Evolutionary conservation across 768 basidiomycete genomes (phyloP), one percentile per base, ranked within the genome.

Genomic region (Tylopilus felleus): DNA sequence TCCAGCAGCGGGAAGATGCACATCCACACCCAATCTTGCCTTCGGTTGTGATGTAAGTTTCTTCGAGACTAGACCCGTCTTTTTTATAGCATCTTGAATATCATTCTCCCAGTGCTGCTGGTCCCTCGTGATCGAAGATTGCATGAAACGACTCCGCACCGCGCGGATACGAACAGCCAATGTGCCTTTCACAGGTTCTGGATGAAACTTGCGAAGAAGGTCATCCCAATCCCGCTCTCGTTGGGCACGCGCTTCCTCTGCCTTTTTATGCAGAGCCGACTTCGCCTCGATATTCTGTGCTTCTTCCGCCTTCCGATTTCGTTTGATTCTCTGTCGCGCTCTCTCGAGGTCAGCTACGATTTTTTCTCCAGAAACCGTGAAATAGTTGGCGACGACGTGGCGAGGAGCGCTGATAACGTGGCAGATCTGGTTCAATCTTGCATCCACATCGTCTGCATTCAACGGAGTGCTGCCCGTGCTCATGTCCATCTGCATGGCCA

Each of bases 151-250:
- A 9, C 63, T 73, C 35, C 77, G 80, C 23, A 90, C 71, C 10
- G 79, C 74, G 22, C 79, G 77, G 8, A 90, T 68, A 25, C 84
- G 79, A 52, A 78, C 65, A 3, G 73, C 74, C 19, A 76, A 72
- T 25, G 80, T 73, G 8, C 78, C 75, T 31, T 76, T 72, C 49
- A 85, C 59, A 8, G 80, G 71, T 1, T 70, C 77, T 4, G 85
- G 79, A 70, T 88, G 80, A 39, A 87, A 69, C 17, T 71, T 74
- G 33, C 61, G 55, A 8, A 93, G 67, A 48, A 93, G 69, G 4
- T 64, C 69, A 2, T 79, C 77, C 90, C 90, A 93, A 53, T 83
- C 84, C 31, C 71, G 72, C 65, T 88, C 85, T 55, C 86, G 77
- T 51, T 80, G 77, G 10, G 65, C 63, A 40, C 77, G 78, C 0